Percentiles rank a stretch among this genome's conserved stretches.
Conservation (phyloP, 805 yeast genomes). For the Sungouiozyma intestinalis region DNA sequence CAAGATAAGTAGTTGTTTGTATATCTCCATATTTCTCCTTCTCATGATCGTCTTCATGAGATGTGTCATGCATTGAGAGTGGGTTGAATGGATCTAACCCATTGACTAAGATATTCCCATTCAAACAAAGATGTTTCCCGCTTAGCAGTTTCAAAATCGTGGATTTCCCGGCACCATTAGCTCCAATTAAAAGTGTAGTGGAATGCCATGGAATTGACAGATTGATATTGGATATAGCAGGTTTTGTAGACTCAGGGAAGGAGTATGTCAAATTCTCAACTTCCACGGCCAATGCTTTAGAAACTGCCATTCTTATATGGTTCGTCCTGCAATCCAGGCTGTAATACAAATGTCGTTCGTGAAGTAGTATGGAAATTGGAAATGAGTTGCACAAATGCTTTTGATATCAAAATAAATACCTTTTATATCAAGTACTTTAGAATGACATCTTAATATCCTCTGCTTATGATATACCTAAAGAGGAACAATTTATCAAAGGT, state of each 20-base stretch:
- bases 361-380: too few relatives aligned
- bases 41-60: conserved; percentile 26
- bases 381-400: too few relatives aligned
- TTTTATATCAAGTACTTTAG: too few relatives aligned
- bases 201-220: conserved; percentile 59
- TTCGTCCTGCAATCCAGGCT: too few relatives aligned
- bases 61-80: conserved; percentile 28
- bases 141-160: conserved; percentile 77
- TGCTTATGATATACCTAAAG: too few relatives aligned
- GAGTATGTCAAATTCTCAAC: conserved; percentile 58
- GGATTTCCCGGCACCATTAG: conserved; percentile 96
- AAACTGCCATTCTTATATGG: too few relatives aligned
- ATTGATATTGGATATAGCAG: conserved; percentile 59
- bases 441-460: too few relatives aligned
- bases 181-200: conserved; percentile 74
- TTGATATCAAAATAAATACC: too few relatives aligned
- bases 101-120: conserved; percentile 61
- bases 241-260: conserved; percentile 45
- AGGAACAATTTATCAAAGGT: too few relatives aligned
- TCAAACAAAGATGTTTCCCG: conserved; percentile 77
- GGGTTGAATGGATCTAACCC: conserved; percentile 85
- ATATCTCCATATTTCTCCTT: conserved; percentile 22
- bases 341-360: too few relatives aligned
- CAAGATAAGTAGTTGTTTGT: conserved; percentile 64
- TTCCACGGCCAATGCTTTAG: conserved; percentile 39